Base-by-base conservation (phyloP, 2,329 filamentous ascomycete species). In the Cytospora chrysosperma region DNA sequence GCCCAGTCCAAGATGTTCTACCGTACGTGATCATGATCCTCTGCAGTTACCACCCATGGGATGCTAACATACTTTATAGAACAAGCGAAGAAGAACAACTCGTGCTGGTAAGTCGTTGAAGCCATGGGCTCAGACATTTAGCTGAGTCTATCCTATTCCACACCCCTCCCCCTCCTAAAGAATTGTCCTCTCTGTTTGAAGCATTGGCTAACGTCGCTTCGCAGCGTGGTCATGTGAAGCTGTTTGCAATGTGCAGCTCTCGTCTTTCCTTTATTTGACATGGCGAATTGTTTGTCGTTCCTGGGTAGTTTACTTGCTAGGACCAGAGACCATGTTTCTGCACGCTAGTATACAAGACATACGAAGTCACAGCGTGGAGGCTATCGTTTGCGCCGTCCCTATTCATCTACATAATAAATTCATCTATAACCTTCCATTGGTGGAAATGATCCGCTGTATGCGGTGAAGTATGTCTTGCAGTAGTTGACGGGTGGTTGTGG, bases 1-100 rank as follows among this genome's bases (percentile, higher is more conserved):
- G 86, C 87, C 56, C 91, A 95, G 82, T 97, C 92, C 80, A 98
- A 97, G 85, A 94, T 96, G 90, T 99, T 99, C 77, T 98, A 98
- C 77, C 92, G 89, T 89, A 77, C 71, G 83, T 79, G 26, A 8
- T 43, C 19, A 28, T 26, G 24, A 4, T 19, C 32, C 43, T 50
- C 28, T 49, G 12, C 10, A 50, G 61, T 55, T 53, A 21, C 21
- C 4, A 8, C 32, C 12, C 32, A 13, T 34, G 2, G 12, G 17
- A 32, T 34, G 19, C 59, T 65, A 34, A 65, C 55, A 30, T 1
- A 32, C 34, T 34, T 54, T 21, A n/a, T 59, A 84, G 81, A 80
- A 75, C 79, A 88, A 82, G 89, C 89, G 73, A 92, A 92, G 83
- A 91, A 91, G 79, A 88, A 91, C 75, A 92, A 92, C 78, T 89